A percentile compares a stretch with the other conserved stretches of the same genome.
Evolutionary conservation across 2,329 filamentous ascomycete species (phyloP).

Genomic region (Penicillium sp.): DNA sequence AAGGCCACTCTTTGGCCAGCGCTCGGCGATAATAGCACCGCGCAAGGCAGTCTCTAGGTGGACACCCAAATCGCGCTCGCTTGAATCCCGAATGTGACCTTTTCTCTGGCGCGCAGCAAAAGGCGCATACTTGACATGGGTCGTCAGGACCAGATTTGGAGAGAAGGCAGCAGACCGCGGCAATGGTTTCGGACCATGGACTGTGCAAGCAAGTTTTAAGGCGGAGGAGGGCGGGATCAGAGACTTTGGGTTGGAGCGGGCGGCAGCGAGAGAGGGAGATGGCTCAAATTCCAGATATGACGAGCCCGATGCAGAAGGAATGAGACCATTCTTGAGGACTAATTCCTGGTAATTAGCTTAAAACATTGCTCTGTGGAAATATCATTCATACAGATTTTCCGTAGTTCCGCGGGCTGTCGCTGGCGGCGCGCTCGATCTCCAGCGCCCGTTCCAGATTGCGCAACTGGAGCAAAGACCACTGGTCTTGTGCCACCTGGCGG

Average conservation of each 20-base stretch:
- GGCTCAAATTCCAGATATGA: conserved; percentile 58
- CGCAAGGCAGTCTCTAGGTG: conserved; percentile 87
- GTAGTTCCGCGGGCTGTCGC: conserved; percentile 63
- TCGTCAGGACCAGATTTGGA: conserved; percentile 82
- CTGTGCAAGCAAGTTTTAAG: conserved; percentile 85
- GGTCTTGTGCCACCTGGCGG: conserved; percentile 70
- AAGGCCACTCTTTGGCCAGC: conserved; percentile 98
- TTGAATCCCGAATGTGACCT: conserved; percentile 78
- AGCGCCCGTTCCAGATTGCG: conserved; percentile 45
- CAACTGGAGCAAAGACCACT: conserved; percentile 57
- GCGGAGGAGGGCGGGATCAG: conserved; percentile 56
- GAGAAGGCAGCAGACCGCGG: conserved; percentile 87
- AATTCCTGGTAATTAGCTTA: not conserved
- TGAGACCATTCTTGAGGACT: conserved; percentile 88
- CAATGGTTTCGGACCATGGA: conserved; percentile 86
- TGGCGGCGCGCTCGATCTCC: conserved; percentile 48
- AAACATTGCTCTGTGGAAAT: not conserved
- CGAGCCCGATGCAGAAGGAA: conserved; percentile 87
- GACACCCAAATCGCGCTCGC: conserved; percentile 81
- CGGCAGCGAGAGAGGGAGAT: conserved; percentile 41
- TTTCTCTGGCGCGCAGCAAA: conserved; percentile 79
- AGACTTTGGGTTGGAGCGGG: conserved; percentile 40
- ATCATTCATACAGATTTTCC: conserved; percentile 70
- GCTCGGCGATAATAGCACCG: conserved; percentile 82
- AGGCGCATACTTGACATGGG: conserved; percentile 92